Base-by-base conservation (phyloP, 345 rosid genomes). In the Excoecaria agallocha region DNA sequence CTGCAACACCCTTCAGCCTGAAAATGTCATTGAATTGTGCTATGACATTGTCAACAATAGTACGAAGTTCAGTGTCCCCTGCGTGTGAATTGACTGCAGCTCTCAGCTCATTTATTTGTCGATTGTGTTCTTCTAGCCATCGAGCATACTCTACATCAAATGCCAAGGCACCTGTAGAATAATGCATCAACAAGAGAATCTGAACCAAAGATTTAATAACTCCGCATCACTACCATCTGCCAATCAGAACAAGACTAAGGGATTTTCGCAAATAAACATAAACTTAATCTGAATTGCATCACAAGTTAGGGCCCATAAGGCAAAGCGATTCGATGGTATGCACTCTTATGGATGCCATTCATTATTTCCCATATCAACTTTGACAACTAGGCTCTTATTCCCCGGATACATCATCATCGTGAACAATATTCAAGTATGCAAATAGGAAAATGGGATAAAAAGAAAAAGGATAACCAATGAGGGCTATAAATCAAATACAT, bases 21-120 rank as follows among this genome's bases (percentile, higher is more conserved):
- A 84, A 91, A 79, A 93, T 86, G 62, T 91, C 98, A 79, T 88
- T 90, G 66, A 83, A 93, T 6, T 93, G 97, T 72, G 88, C 74
- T 25, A 80, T 77, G 66, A 86, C 93, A 43, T 79, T 84, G 72
- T 90, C 96, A 66, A 93, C 89, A 51, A 90, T 82, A 37, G 85
- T 86, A 58, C 85, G 92, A 67, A 93, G 97, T 85, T 93, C 98
- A n/a, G 89, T 58, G 60, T 93, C 97, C 49, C 97, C 92, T 12
- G 97, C 92, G 68, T 93, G 98, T 15, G 95, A 89, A 79, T 89
- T 93, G 68, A 93, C 92, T 13, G 98, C 98, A 80, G 89, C 83
- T 79, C 97, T 89, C 74, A 93, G 87, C 87, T 93, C 98, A 37
- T 67, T 89, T 63, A 91, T 85, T 60, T 78, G 91, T 81, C 75